Conservation (phyloP, 2,329 filamentous ascomycete species). For the Neoarthrinium moseri region DNA sequence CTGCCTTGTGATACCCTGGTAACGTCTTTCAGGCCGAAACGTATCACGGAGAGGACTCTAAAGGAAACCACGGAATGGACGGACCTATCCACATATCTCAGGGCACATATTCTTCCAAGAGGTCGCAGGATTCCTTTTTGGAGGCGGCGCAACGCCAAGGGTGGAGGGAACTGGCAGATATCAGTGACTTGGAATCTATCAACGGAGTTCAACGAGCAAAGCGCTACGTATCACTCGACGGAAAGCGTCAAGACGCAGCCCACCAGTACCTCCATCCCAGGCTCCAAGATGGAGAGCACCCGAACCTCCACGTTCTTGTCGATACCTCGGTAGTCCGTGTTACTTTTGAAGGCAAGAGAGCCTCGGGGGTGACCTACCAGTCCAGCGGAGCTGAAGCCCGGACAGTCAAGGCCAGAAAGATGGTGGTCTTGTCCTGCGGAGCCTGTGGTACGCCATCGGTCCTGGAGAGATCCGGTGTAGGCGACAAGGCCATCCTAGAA, state of each 20-base stretch:
- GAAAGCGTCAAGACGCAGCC: conserved; percentile 50
- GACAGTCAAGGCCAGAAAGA: conserved; percentile 41
- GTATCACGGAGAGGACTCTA: conserved; percentile 24
- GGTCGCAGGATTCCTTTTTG: conserved; percentile 43
- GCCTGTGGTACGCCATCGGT: conserved; percentile 41
- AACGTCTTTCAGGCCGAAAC: not conserved
- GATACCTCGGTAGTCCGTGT: conserved; percentile 44
- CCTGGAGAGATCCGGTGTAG: conserved; percentile 52
- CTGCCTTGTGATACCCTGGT: not conserved
- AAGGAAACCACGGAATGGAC: conserved; percentile 41
- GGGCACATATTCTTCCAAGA: conserved; percentile 38
- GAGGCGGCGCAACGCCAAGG: conserved; percentile 42
- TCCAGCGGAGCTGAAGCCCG: conserved; percentile 1
- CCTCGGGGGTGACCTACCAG: conserved; percentile 11
- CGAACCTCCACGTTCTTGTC: conserved; percentile 51
- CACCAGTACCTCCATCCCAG: conserved; percentile 50
- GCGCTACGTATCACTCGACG: conserved; percentile 30
- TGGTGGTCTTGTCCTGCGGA: conserved; percentile 42
- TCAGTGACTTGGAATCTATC: conserved; percentile 41
- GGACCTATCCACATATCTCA: conserved; percentile 49
- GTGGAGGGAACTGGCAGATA: conserved; percentile 43
- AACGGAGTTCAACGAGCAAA: conserved; percentile 22
- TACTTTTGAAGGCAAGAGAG: conserved; percentile 14
- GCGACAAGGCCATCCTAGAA: conserved; percentile 40
- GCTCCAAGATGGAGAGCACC: conserved; percentile 39